A percentile compares a stretch with the other conserved stretches of the same genome.
Conservation (phyloP, 768 basidiomycete genomes). For the Phylloporus scabripes region DNA sequence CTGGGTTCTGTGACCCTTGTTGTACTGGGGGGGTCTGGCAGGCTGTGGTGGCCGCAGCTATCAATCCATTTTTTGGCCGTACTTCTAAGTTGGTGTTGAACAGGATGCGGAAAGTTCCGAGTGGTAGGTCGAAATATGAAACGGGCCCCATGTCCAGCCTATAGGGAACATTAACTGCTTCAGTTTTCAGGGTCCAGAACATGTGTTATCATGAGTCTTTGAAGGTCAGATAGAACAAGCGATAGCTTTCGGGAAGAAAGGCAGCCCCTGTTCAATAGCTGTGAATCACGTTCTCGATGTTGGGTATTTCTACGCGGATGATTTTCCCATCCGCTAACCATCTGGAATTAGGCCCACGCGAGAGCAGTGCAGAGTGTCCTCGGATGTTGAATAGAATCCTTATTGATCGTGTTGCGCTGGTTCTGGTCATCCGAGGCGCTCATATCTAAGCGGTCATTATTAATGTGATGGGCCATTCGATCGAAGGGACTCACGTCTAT, state of each 20-base stretch:
- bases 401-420: constrained; percentile 33
- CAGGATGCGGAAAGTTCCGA: constrained; percentile 33
- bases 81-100: not conserved
- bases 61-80: not conserved
- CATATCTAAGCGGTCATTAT: constrained; percentile 34
- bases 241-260: constrained; percentile 33
- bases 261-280: constrained; percentile 28
- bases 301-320: constrained; percentile 33
- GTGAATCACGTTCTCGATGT: constrained; percentile 7
- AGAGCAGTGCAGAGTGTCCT: constrained; percentile 36
- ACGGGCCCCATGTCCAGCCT: constrained; percentile 26
- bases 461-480: constrained; percentile 4
- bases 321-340: constrained; percentile 23
- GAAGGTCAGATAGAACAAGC: constrained; percentile 29
- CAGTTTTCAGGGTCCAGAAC: constrained; percentile 10
- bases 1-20: constrained; percentile 4
- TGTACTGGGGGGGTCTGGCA: constrained; percentile 31
- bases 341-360: constrained; percentile 26
- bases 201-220: constrained; percentile 37
- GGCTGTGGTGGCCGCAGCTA: constrained; percentile 14
- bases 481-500: constrained; percentile 33
- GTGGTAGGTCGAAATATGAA: constrained; percentile 42
- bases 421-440: constrained; percentile 33
- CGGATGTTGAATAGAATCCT: constrained; percentile 37
- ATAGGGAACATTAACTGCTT: constrained; percentile 14